Evolutionary conservation across 2,329 filamentous ascomycete species (phyloP), one percentile per base, ranked within the genome.

Genomic region (Paecilomyces variotii): DNA sequence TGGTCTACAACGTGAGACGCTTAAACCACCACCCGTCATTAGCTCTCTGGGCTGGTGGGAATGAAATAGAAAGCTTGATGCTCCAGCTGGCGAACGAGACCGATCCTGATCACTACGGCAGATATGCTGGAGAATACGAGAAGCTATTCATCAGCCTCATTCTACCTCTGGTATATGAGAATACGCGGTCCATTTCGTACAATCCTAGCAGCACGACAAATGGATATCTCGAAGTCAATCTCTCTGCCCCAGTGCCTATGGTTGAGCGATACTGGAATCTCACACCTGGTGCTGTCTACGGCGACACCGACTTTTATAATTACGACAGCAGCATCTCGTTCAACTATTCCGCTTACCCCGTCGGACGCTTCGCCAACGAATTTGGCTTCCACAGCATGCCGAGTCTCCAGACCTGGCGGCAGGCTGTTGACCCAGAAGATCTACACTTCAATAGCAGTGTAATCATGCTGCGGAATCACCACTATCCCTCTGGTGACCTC

Each of bases 371-470:
- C 63, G 80, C 82, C 2, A 84, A 85, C 61, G 84, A 87, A 68
- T 87, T 87, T 60, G 84, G 84, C 26, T 86, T 80, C 66, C 83
- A 85, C 64, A 82, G 79, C 57, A 85, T 87, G 84, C 84, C 84
- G 0, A 82, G 79, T 56, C 65, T 86, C 0, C 80, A 84, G 59
- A 80, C 77, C 2, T 86, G 84, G 84, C 75, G 76, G 50, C 78
- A 83, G 64, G 83, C 79, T 2, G 67, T 86, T 0, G 70, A 77
- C 1, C 72, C 77, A 1, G 67, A 76, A 4, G 80, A 86, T 45
- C 73, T 87, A 0, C 65, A 76, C 59, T 85, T 86, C 76, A 85
- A 87, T 65, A 83, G 79, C 55, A 79, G 77, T 2, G 78, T 77
- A 0, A 76, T 87, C 52, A 70, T 81, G 57, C 76, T 84, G 0